These are phyloP conservation scores for Mitragyna speciosa DNA, from an alignment of 257 asterid species.

Conservation along the genomic window DNA sequence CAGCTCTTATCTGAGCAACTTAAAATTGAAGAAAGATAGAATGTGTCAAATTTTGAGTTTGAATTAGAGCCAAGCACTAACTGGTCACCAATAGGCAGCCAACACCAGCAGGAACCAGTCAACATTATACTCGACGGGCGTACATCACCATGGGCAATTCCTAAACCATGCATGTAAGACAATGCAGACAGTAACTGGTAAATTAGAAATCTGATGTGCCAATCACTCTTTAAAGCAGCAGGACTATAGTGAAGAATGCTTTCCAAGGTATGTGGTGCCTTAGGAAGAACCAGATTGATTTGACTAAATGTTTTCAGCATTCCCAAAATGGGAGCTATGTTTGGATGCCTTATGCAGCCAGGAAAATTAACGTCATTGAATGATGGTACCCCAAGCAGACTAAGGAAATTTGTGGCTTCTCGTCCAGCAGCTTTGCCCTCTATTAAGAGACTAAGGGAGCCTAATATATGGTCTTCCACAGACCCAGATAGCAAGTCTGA, in stretches of 20 bases:
- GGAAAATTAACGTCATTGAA: slow-evolving; percentile 63
- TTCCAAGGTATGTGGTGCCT: slow-evolving; percentile 68
- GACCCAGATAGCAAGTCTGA: slow-evolving; percentile 61
- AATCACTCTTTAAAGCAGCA: slow-evolving; percentile 65
- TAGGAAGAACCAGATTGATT: slow-evolving; percentile 57
- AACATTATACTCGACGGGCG: slow-evolving; percentile 67
- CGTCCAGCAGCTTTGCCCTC: slow-evolving; percentile 67
- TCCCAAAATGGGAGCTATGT: slow-evolving; percentile 74
- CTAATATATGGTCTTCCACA: slow-evolving; percentile 66
- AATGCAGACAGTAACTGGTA: slow-evolving; percentile 87
- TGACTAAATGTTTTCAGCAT: slow-evolving; percentile 57
- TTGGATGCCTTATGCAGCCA: slow-evolving; percentile 95
- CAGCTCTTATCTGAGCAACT: slow-evolving; percentile 51
- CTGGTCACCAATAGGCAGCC: slow-evolving; percentile 58
- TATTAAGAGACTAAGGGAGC: slow-evolving; percentile 53
- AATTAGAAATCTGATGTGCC: slow-evolving; percentile 61
- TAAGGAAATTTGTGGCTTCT: slow-evolving; percentile 63
- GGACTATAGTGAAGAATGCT: slow-evolving; percentile 73
- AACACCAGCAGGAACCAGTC: slow-evolving; percentile 80
- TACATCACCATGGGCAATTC: slow-evolving; percentile 66
- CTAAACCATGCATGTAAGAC: slow-evolving; percentile 82
- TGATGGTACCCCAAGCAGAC: slow-evolving; percentile 74
- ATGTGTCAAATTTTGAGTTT: slow-evolving; percentile 32
- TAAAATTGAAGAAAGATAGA: slow-evolving; percentile 25
- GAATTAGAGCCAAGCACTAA: slow-evolving; percentile 39